Base-by-base conservation (phyloP, 2,329 filamentous ascomycete genomes). In the Pseudogymnoascus sp. region DNA sequence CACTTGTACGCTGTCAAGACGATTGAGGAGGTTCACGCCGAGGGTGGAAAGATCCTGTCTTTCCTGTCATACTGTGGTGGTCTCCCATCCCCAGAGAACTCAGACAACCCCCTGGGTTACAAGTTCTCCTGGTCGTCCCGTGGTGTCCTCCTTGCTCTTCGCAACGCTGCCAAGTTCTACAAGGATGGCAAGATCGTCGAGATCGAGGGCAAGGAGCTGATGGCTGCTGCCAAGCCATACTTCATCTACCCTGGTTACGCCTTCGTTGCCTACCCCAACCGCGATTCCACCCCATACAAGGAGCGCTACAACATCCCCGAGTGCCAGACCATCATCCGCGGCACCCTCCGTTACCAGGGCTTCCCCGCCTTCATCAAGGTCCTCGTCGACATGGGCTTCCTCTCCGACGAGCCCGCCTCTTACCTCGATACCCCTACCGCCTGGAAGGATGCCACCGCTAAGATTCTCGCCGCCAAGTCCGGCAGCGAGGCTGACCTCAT, bases 231-330 rank as follows among this genome's bases (percentile, higher is more conserved):
- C 40, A 93, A 95, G 82, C 90, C 91, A 59, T 96, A 96, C 82
- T 86, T 83, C 76, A 94, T 93, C 79, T 95, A 92, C 79, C 89
- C 89, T 36, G 90, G 90, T 64, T 97, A 87, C 74, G 87, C 88
- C 60, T 93, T 96, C 70, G 92, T 97, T 68, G 91, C 88, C 42
- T 97, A 97, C 78, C 89, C 89, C 63, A 97, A 97, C 85, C 83
- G 92, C 69, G 92, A 97, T 77, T 92, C 87, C 18, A 94, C 90
- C 13, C 81, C 84, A 7, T 97, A 94, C 85, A 87, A 86, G 72
- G 87, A 96, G 81, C 86, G 90, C 65, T 97, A 97, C 83, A 78
- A 62, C 61, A 97, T 97, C 72, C 92, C 92, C 60, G 93, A 97
- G 79, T 91, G 90, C 12, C 77, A 96, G 76, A 96, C 90, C 60